phyloP scores from a whole-genome alignment of 495 filamentous ascomycete genomes.

The Xylaria longipes region DNA sequence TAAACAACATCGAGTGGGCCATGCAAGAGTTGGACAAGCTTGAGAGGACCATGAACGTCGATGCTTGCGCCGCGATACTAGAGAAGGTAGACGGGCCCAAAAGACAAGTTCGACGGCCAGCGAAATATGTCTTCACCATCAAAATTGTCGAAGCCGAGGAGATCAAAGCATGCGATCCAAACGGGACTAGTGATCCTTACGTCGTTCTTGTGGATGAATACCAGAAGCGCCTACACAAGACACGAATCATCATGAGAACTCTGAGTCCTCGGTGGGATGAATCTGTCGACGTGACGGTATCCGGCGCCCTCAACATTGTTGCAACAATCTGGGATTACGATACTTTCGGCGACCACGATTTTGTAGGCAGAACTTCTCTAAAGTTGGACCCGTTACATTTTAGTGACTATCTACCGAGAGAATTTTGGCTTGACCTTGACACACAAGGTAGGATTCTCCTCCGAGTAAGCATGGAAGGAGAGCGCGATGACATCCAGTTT shows the following conservation, averaged over 20 bases:
- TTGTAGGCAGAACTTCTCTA: constrained; percentile 89
- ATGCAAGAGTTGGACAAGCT: constrained; percentile 88
- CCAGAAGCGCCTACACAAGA: constrained; percentile 96
- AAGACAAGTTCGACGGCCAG: constrained; percentile 62
- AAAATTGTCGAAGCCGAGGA: constrained; percentile 99
- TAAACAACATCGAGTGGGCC: constrained; percentile 97
- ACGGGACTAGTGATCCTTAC: constrained; percentile 94
- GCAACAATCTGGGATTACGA: constrained; percentile 99
- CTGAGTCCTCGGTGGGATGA: constrained; percentile 98
- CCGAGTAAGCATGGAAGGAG: constrained; percentile 96
- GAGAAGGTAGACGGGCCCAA: constrained; percentile 62
- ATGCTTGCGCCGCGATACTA: constrained; percentile 86
- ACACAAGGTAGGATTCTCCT: constrained; percentile 91
- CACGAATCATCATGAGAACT: constrained; percentile 86
- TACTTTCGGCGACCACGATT: constrained; percentile 95
- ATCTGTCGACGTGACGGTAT: constrained; percentile 91
- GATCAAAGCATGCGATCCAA: constrained; percentile 94
- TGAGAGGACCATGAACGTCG: constrained; percentile 89
- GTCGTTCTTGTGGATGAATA: constrained; percentile 97
- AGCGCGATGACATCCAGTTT: constrained; percentile 97
- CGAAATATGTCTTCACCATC: constrained; percentile 96
- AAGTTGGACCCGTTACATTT: constrained; percentile 97
- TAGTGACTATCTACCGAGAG: constrained; percentile 89
- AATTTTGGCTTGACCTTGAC: constrained; percentile 98
- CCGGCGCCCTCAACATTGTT: constrained; percentile 89